Base-by-base conservation (phyloP, 2,329 filamentous ascomycete genomes). In the Lasiodiplodia gonubiensis region DNA sequence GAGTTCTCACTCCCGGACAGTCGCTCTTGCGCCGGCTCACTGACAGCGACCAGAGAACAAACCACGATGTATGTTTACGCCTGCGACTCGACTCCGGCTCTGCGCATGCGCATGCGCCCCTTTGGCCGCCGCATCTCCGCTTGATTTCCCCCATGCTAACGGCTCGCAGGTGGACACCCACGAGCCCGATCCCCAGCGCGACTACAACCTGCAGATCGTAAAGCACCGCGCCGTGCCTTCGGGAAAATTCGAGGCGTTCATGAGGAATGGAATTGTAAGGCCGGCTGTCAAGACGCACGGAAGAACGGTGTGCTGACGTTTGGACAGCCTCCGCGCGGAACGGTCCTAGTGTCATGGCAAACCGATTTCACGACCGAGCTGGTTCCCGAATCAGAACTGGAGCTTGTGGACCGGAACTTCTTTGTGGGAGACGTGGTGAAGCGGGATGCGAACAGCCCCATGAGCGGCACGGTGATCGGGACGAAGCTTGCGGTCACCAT, bases 401-500 rank as follows among this genome's bases (percentile, higher is more conserved):
- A 79, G 18, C 76, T 88, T 25, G 74, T 88, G 35, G 85, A 87
- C 74, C 82, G 86, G n/a, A 77, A 79, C 1, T 75, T 88, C 16
- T 79, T 82, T 59, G 81, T 87, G 18, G 86, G 86, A 30, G 84
- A 88, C 70, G 77, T 83, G 14, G 86, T 88, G 63, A 88, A 86
- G 73, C 77, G 79, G 39, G 77, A 79, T 49, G 75, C 79, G 0
- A 79, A 79, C 25, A 81, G 84, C 70, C 78, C 82, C 18, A 81
- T 85, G 75, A 86, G 83, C 64, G 86, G 86, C 30, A 86, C 83
- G 2, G 81, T 88, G 57, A 80, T 87, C 63, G 83, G 81, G 68
- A 80, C 81, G 2, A 78, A 76, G 35, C 80, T 80, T 2, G 77
- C 73, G 52, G 86, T 84, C 75, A 82, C 76, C 39, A 80, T 86